Evolutionary conservation across 805 yeast genomes (phyloP).

Genomic region (Ogataea pini): DNA sequence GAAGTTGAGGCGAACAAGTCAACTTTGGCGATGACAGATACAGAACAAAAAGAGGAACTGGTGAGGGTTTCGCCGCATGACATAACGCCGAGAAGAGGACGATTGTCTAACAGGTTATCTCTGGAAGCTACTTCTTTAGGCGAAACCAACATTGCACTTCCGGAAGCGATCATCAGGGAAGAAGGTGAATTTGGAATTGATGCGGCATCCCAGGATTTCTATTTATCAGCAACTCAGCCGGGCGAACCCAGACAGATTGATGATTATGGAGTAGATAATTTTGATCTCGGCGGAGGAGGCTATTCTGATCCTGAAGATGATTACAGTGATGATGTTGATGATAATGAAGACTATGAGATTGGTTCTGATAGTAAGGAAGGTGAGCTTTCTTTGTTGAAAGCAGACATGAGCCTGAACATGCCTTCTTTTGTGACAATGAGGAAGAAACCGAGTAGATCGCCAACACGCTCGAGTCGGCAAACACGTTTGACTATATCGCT

Average conservation of each 20-base stretch:
- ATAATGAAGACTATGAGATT: slow-evolving; percentile 6
- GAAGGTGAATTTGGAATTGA: slow-evolving; percentile 30
- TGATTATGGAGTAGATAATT: slow-evolving; percentile 8
- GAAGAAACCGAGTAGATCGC: slow-evolving; percentile 8
- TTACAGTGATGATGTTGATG: slow-evolving; percentile 16
- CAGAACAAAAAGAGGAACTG: no score
- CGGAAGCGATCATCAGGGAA: slow-evolving; percentile 36
- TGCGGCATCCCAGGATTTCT: slow-evolving; percentile 15
- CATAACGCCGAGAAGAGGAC: slow-evolving; percentile 24
- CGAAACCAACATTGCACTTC: slow-evolving; percentile 37
- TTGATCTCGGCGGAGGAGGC: slow-evolving; percentile 12
- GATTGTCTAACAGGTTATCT: slow-evolving; percentile 29
- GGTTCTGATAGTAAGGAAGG: slow-evolving; percentile 5
- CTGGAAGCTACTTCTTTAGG: slow-evolving; percentile 26
- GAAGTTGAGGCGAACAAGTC: background rate
- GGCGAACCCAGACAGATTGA: slow-evolving; percentile 10
- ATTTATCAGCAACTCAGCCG: slow-evolving; percentile 7
- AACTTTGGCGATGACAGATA: background rate
- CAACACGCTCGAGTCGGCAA: background rate
- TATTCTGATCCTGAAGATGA: slow-evolving; percentile 17
- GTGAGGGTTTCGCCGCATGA: slow-evolving; percentile 10
- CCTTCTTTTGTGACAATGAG: slow-evolving; percentile 23
- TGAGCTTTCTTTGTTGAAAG: slow-evolving; percentile 23
- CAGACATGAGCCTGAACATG: slow-evolving; percentile 1
- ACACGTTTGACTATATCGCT: slow-evolving; percentile 13